Evolutionary conservation across 306 rosid species (phyloP), one percentile per base, ranked within the genome.

Genomic region (Inga laurina): DNA sequence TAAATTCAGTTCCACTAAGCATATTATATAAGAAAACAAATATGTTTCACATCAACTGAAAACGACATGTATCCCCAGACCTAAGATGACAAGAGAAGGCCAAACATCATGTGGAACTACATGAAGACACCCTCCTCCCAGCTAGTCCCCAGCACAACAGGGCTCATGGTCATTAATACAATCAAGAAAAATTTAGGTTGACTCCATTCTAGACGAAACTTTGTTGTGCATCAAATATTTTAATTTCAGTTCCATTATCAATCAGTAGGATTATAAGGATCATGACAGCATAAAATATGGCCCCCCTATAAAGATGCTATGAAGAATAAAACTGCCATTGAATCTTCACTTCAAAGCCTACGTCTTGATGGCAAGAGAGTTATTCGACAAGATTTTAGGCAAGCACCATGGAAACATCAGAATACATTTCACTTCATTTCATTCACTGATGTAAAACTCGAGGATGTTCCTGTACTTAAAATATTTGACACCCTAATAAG

Each of bases 231-330:
- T 82, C 56, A 67, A 8, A 66, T 37, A 30, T 37, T 34, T 44
- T 52, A 10, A 45, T 69, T 30, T 35, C 76, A 46, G 37, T n/a
- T 79, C 32, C 62, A 79, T 61, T 75, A 66, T 75, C 75, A 43
- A 75, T 35, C 45, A 9, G 18, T 43, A 5, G 44, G 65, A 75
- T 3, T 34, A 34, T 18, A 74, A 49, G 45, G 15, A 51, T 49
- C 45, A 32, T 46, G 13, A 24, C 39, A 68, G 48, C 15, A 70
- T 39, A 45, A 70, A 12, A 51, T 35, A 19, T 37, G 4, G 12
- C n/a, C 51, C 46, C 1, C 39, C 21, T 39, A 57, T 39, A 8
- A 65, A 54, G 69, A 35, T 56, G 69, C 52, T 30, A 76, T 39
- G 22, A 8, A 10, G 14, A 16, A 24, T 49, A 27, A 18, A 49